phyloP scores from a whole-genome alignment of 1,284 basidiomycete species.

The Xerocomus cyaneibrunnescens region DNA sequence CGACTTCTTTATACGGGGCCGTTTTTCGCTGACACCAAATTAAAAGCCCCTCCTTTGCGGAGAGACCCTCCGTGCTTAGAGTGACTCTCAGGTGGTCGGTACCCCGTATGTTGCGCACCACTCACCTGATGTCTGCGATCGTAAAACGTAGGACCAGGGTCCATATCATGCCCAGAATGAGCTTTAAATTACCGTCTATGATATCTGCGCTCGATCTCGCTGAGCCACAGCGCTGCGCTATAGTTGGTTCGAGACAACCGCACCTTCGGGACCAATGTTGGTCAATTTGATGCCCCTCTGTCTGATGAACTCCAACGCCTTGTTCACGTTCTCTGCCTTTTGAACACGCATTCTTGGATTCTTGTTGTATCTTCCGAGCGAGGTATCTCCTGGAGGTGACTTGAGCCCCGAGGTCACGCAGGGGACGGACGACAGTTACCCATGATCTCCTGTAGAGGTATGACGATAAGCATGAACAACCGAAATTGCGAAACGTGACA shows the following conservation, averaged over 20 bases:
- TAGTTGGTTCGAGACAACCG: background rate
- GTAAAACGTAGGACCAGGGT: slow-evolving; percentile 96
- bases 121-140: slow-evolving; percentile 94
- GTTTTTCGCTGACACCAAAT: slow-evolving; percentile 99
- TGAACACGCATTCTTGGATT: slow-evolving; percentile 91
- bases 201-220: slow-evolving; percentile 62
- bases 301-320: slow-evolving; percentile 93
- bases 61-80: slow-evolving; percentile 90
- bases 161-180: slow-evolving; percentile 99
- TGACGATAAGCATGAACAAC: background rate
- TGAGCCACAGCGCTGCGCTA: slow-evolving; percentile 6
- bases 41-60: slow-evolving; percentile 93
- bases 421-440: slow-evolving; percentile 44
- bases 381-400: slow-evolving; percentile 68
- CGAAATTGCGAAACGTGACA: background rate
- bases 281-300: slow-evolving; percentile 94
- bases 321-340: slow-evolving; percentile 97
- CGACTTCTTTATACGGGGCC: slow-evolving; percentile 84
- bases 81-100: slow-evolving; percentile 22
- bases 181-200: slow-evolving; percentile 96
- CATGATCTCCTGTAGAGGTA: slow-evolving; percentile 80
- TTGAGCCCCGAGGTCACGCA: slow-evolving; percentile 11
- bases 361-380: slow-evolving; percentile 89
- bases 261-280: slow-evolving; percentile 95
- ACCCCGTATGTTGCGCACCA: background rate